Evolutionary conservation across 164 flowering plant species (phyloP).

Genomic region (Annona cherimola): DNA sequence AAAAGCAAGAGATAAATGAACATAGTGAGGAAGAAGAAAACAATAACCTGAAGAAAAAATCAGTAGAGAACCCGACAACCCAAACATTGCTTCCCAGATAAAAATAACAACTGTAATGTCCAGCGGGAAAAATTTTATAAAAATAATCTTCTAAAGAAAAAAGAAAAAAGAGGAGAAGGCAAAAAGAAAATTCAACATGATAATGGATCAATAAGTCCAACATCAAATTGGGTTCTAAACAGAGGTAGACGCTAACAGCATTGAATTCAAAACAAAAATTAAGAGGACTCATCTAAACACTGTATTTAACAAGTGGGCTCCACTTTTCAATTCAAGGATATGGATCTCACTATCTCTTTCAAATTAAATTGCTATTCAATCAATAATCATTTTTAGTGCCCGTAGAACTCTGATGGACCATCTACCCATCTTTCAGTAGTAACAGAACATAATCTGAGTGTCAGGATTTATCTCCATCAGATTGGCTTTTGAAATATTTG

Average conservation of each 20-base stretch:
- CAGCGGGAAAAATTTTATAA: background rate
- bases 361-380: background rate
- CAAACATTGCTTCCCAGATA: background rate
- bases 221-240: background rate
- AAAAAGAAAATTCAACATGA: background rate
- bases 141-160: no score
- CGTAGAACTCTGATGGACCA: background rate
- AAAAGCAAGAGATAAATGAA: background rate
- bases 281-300: background rate
- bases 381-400: background rate
- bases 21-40: background rate
- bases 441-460: background rate
- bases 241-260: background rate
- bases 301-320: background rate
- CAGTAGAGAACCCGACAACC: background rate
- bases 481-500: background rate
- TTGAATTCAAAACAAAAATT: background rate
- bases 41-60: background rate
- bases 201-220: background rate
- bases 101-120: background rate
- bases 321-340: background rate
- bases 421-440: background rate
- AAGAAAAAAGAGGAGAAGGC: no score
- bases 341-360: background rate
- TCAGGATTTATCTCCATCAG: background rate